These are phyloP conservation scores for Spongispora temasekensis DNA, from an alignment of 1,284 basidiomycete genomes.

Conservation along the genomic window DNA sequence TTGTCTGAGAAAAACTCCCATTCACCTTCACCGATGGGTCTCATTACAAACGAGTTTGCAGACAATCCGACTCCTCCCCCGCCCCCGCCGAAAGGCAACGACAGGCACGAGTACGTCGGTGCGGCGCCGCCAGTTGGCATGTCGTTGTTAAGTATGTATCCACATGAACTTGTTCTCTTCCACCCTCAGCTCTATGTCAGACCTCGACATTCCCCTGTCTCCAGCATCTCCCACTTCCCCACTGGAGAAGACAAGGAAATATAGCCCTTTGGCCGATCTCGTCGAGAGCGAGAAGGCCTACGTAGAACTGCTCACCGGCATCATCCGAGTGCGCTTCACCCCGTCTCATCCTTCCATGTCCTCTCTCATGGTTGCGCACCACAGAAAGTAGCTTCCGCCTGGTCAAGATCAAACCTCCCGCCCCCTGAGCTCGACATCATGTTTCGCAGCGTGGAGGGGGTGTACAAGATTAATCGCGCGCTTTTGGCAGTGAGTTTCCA, in stretches of 20 bases:
- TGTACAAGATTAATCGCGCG: slow-evolving; percentile 89
- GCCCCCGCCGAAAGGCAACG: slow-evolving; percentile 37
- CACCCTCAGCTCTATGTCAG: slow-evolving; percentile 16
- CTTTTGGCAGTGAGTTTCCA: slow-evolving; percentile 65
- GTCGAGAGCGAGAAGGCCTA: slow-evolving; percentile 93
- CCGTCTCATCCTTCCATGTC: slow-evolving; percentile 7
- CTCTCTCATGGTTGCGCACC: slow-evolving; percentile 14
- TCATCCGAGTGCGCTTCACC: slow-evolving; percentile 79
- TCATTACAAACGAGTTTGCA: slow-evolving; percentile 11
- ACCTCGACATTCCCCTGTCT: slow-evolving; percentile 33
- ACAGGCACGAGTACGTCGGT: background rate
- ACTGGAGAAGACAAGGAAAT: slow-evolving; percentile 56
- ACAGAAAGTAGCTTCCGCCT: slow-evolving; percentile 94
- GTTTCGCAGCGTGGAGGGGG: slow-evolving; percentile 90
- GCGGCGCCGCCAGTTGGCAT: slow-evolving; percentile 20
- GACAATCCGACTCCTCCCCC: slow-evolving; percentile 26
- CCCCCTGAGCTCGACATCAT: slow-evolving; percentile 90
- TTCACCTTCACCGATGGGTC: slow-evolving; percentile 4
- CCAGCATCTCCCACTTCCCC: slow-evolving; percentile 26
- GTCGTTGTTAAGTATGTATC: slow-evolving; percentile 33
- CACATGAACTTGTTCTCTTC: slow-evolving; percentile 18
- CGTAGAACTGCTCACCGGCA: slow-evolving; percentile 87
- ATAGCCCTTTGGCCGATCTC: slow-evolving; percentile 88
- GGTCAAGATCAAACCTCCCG: slow-evolving; percentile 94
- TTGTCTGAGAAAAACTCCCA: slow-evolving; percentile 1